Evolutionary conservation across 306 rosid species (phyloP).

Genomic region (Cicer bijugum): DNA sequence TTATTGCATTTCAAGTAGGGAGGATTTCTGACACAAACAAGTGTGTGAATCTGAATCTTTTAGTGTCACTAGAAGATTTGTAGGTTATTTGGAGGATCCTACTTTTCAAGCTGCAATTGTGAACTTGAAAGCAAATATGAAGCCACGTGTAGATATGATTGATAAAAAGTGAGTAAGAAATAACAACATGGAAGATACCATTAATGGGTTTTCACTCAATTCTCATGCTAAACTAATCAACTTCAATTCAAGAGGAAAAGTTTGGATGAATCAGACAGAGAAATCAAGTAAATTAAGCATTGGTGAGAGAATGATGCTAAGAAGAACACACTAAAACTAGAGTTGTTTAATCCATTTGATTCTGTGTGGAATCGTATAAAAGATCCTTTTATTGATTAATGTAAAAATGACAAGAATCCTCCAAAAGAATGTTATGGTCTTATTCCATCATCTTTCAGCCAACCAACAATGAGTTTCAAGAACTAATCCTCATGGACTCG

Average conservation of each 20-base stretch:
- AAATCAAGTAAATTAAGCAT: slow-evolving; percentile 43
- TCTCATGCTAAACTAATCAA: slow-evolving; percentile 80
- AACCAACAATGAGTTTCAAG: slow-evolving; percentile 81
- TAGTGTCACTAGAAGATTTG: no score
- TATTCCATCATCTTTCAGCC: slow-evolving; percentile 47
- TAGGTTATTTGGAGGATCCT: background rate
- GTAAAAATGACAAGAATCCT: slow-evolving; percentile 49
- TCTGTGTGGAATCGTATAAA: slow-evolving; percentile 50
- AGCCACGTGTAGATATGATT: slow-evolving; percentile 27
- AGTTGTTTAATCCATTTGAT: slow-evolving; percentile 41
- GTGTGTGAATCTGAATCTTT: no score
- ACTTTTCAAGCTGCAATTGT: background rate
- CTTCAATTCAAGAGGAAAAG: slow-evolving; percentile 55
- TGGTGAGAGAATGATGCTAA: slow-evolving; percentile 48
- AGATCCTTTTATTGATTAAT: slow-evolving; percentile 50
- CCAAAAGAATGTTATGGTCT: slow-evolving; percentile 51
- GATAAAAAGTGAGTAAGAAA: slow-evolving; percentile 48
- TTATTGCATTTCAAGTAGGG: slow-evolving; percentile 48
- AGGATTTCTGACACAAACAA: background rate
- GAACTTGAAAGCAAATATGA: slow-evolving; percentile 37
- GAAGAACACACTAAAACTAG: slow-evolving; percentile 46
- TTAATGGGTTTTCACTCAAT: slow-evolving; percentile 75
- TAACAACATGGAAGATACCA: slow-evolving; percentile 48
- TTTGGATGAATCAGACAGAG: slow-evolving; percentile 45
- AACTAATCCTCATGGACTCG: slow-evolving; percentile 50